phyloP scores from a whole-genome alignment of 75 land plant genomes.

The Sequoia sempervirens region DNA sequence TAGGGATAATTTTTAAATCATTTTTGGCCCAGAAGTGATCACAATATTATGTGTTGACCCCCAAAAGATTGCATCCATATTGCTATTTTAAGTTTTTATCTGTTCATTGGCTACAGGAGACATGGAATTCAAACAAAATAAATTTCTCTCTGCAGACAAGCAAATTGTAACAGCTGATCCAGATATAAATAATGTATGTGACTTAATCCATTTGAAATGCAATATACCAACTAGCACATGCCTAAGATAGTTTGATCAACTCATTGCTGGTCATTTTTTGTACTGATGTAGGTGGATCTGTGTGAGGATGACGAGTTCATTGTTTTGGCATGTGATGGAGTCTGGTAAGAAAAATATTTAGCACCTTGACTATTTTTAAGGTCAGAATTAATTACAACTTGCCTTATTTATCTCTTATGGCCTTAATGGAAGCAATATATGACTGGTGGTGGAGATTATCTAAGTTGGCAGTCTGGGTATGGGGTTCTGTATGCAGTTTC shows the following conservation, averaged over 20 bases:
- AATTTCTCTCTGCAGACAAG: slow-evolving; percentile 75
- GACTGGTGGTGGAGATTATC: too few species aligned
- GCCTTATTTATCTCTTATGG: not conserved
- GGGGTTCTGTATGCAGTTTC: too few species aligned
- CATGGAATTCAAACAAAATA: slow-evolving; percentile 92
- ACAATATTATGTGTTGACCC: too few species aligned
- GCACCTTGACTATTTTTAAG: not conserved
- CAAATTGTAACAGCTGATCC: slow-evolving; percentile 92
- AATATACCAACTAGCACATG: not conserved
- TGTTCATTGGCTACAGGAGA: slow-evolving; percentile 56
- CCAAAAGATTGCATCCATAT: not conserved
- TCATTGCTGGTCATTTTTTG: not conserved
- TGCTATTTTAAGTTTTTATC: not conserved
- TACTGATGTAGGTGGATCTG: slow-evolving; percentile 62
- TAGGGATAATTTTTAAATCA: too few species aligned
- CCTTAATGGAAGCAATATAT: too few species aligned
- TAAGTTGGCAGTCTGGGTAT: too few species aligned
- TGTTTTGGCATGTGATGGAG: slow-evolving; percentile 93
- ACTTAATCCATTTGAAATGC: slow-evolving; percentile 5
- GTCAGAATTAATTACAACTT: not conserved
- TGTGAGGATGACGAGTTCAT: slow-evolving; percentile 89
- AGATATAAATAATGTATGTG: slow-evolving; percentile 67
- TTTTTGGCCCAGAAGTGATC: too few species aligned
- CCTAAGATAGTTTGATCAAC: not conserved
- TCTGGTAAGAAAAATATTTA: slow-evolving; percentile 56